Percentiles rank a stretch among this genome's conserved stretches.
Evolutionary conservation across 2,329 filamentous ascomycete species (phyloP).

Genomic region (Neurospora crassa): DNA sequence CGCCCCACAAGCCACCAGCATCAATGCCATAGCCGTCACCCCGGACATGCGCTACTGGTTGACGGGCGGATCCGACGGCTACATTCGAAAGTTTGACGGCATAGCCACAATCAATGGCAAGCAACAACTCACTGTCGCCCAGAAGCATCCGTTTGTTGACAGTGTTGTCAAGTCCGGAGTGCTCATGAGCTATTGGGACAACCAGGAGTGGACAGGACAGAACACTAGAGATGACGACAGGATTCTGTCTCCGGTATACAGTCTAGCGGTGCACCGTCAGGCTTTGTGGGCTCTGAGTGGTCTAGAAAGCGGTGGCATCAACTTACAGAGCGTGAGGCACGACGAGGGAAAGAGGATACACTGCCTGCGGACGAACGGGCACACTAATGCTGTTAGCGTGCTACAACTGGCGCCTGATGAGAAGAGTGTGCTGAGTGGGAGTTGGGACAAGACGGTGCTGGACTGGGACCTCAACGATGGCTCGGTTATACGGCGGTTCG

Average conservation of each 20-base stretch:
- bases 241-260: slow-evolving; percentile 82
- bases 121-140: slow-evolving; percentile 84
- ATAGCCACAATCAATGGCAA: slow-evolving; percentile 92
- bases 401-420: slow-evolving; percentile 77
- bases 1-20: slow-evolving; percentile 87
- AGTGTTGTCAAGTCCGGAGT: slow-evolving; percentile 93
- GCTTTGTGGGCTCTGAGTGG: slow-evolving; percentile 88
- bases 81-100: slow-evolving; percentile 95
- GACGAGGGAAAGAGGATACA: slow-evolving; percentile 88
- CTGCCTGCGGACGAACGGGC: slow-evolving; percentile 56
- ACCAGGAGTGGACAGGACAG: slow-evolving; percentile 60
- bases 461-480: slow-evolving; percentile 95
- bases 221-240: slow-evolving; percentile 43
- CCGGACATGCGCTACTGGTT: slow-evolving; percentile 94
- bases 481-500: slow-evolving; percentile 63
- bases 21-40: slow-evolving; percentile 86
- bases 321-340: slow-evolving; percentile 85
- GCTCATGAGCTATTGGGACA: slow-evolving; percentile 96
- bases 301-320: slow-evolving; percentile 83
- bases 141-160: slow-evolving; percentile 93
- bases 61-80: slow-evolving; percentile 87
- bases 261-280: slow-evolving; percentile 80
- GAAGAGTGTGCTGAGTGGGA: slow-evolving; percentile 77
- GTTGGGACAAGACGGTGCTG: slow-evolving; percentile 90
- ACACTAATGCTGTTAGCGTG: slow-evolving; percentile 87